Conservation (phyloP, 148 eudicot genomes). For the Arctostaphylos glauca region DNA sequence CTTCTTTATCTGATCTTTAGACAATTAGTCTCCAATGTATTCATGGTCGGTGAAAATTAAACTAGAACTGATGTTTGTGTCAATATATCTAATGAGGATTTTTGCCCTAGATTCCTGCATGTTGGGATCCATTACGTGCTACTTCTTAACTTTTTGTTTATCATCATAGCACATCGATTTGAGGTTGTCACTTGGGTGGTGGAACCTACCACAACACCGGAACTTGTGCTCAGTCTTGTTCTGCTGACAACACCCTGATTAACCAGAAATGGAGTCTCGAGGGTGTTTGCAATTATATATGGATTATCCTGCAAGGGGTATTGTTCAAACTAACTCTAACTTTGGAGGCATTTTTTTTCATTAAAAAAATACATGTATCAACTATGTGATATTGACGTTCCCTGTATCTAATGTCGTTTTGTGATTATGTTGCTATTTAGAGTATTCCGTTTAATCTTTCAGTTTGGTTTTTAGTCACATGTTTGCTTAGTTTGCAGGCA, state of each 20-base stretch:
- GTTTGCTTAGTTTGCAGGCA: constrained; percentile 46
- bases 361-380: neutral
- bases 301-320: neutral
- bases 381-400: neutral
- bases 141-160: neutral
- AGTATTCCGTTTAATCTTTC: neutral
- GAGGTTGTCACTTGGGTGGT: neutral
- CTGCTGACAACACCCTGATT: neutral
- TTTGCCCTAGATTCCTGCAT: constrained; percentile 1
- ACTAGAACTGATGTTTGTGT: neutral
- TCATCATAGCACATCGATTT: neutral
- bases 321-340: neutral
- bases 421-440: neutral
- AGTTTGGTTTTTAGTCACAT: neutral
- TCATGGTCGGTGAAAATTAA: neutral
- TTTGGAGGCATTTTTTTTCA: neutral
- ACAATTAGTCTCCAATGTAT: neutral
- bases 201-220: neutral
- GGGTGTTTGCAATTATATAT: neutral
- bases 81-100: neutral
- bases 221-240: neutral
- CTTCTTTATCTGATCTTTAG: constrained; percentile 1
- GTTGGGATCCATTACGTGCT: neutral
- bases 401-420: neutral
- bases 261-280: neutral